Evolutionary conservation across 1,284 basidiomycete genomes (phyloP), one percentile per base, ranked within the genome.

Genomic region (Apiotrichum gamsii): DNA sequence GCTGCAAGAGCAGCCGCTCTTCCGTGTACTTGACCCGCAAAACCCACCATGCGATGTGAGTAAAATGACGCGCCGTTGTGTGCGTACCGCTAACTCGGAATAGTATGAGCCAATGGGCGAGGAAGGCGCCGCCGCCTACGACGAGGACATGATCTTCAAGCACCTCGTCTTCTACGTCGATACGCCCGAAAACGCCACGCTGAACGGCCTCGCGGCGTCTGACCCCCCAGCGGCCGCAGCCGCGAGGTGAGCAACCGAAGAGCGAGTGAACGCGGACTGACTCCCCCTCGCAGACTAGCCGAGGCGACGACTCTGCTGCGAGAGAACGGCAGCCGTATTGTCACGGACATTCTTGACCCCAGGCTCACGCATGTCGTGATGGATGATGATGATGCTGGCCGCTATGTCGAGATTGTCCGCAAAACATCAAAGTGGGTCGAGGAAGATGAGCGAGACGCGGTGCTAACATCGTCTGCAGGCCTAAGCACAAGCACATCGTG

Each of bases 141-240:
- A 91, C 64, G 76, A 81, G 39, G 78, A 82, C 15, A 18, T 68
- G 64, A 69, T 69, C 49, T 91, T 93, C 72, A 81, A 69, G 54
- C 85, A 91, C 67, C 69, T 91, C 48, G 82, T 81, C 57, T 91
- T 93, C 72, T 95, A 94, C 70, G 75, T 95, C 31, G 90, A 94
- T 69, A 81, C 86, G 2, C 78, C 82, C 0, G 75, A 75, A 9
- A 90, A 90, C 60, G 88, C 89, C 1, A 67, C 64, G 8, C 72
- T 74, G 58, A 78, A 88, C 54, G 79, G 76, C 0, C 80, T 94
- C 74, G 35, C 58, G 3, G 70, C 79, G n/a, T 67, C 62, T 3
- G 13, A 38, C 0, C 80, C 81, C 52, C 66, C 72, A 10, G 74
- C 74, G 0, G 77, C 52, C 10, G 51, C 83, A 33, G 69, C 64